phyloP scores from a whole-genome alignment of 108 stramenopile genomes.

The Cyclotella distinguenda region DNA sequence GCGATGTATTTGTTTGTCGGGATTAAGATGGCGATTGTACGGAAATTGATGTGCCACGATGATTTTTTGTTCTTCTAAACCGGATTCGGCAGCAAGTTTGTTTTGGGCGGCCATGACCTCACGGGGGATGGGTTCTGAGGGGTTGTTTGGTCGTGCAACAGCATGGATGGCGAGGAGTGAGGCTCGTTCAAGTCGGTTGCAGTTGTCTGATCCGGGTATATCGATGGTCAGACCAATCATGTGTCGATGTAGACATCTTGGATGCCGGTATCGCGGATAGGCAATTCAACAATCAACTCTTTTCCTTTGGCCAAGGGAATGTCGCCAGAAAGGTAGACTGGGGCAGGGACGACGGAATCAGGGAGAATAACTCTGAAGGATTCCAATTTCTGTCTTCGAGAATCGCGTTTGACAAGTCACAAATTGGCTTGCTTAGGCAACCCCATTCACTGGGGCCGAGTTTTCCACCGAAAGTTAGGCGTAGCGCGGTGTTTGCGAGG shows the following conservation, averaged over 20 bases:
- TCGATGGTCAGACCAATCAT: slow-evolving; percentile 11
- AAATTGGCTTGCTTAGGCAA: slow-evolving; percentile 22
- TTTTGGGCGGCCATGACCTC: slow-evolving; percentile 16
- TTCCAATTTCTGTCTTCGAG: slow-evolving; percentile 18
- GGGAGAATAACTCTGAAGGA: background rate
- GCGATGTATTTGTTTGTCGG: slow-evolving; percentile 26
- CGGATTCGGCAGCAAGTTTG: slow-evolving; percentile 19
- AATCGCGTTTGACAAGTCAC: slow-evolving; percentile 18
- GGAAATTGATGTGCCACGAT: slow-evolving; percentile 12
- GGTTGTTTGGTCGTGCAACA: background rate
- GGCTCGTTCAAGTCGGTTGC: slow-evolving; percentile 6
- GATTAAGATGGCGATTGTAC: slow-evolving; percentile 11
- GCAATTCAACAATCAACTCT: slow-evolving; percentile 20
- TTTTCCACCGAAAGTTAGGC: slow-evolving; percentile 28
- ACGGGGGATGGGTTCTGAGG: slow-evolving; percentile 20
- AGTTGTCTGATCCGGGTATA: slow-evolving; percentile 10
- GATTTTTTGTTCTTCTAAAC: slow-evolving; percentile 16
- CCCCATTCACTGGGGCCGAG: slow-evolving; percentile 25
- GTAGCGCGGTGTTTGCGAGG: background rate
- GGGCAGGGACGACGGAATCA: background rate
- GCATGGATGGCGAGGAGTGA: slow-evolving; percentile 14
- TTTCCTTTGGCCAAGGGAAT: slow-evolving; percentile 12
- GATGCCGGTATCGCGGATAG: slow-evolving; percentile 1
- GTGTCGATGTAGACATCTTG: slow-evolving; percentile 37
- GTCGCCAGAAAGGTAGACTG: background rate